phyloP scores from a whole-genome alignment of 2,329 filamentous ascomycete species.

The Chrysoporthe austroafricana region DNA sequence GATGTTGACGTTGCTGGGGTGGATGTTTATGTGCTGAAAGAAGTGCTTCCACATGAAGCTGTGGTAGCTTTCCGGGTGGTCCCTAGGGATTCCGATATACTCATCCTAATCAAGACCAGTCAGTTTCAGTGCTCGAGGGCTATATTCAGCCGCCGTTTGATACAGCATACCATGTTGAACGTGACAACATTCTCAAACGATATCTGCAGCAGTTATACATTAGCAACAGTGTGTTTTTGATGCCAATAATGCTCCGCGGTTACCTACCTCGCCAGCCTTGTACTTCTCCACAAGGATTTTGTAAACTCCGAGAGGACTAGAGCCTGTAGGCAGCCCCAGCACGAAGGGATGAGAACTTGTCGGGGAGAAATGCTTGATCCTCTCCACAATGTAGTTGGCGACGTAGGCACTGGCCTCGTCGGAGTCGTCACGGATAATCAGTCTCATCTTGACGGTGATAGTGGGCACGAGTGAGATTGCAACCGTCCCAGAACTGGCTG shows the following conservation, averaged over 20 bases:
- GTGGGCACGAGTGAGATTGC: background rate
- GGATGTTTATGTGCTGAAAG: conserved; percentile 74
- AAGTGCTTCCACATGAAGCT: conserved; percentile 84
- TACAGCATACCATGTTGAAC: conserved; percentile 52
- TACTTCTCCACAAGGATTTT: conserved; percentile 65
- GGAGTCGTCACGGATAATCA: conserved; percentile 72
- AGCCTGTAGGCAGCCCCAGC: conserved; percentile 73
- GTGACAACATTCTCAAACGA: conserved; percentile 70
- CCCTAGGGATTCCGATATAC: conserved; percentile 73
- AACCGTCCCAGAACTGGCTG: background rate
- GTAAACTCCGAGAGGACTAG: conserved; percentile 72
- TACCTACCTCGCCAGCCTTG: conserved; percentile 55
- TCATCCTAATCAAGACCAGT: conserved; percentile 80
- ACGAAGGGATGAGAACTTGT: conserved; percentile 69
- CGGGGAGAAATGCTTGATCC: conserved; percentile 70
- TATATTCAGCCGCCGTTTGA: background rate
- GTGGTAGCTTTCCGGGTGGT: conserved; percentile 79
- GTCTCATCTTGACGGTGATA: conserved; percentile 57
- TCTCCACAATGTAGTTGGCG: conserved; percentile 73
- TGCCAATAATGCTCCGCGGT: background rate
- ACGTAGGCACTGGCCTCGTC: conserved; percentile 67
- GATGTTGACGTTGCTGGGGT: conserved; percentile 71
- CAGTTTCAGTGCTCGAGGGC: conserved; percentile 46
- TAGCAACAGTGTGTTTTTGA: background rate
- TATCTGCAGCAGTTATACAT: conserved; percentile 28